Evolutionary conservation across 495 filamentous ascomycete species (phyloP), one percentile per base, ranked within the genome.

Genomic region (Sabuloglossum arenarium): DNA sequence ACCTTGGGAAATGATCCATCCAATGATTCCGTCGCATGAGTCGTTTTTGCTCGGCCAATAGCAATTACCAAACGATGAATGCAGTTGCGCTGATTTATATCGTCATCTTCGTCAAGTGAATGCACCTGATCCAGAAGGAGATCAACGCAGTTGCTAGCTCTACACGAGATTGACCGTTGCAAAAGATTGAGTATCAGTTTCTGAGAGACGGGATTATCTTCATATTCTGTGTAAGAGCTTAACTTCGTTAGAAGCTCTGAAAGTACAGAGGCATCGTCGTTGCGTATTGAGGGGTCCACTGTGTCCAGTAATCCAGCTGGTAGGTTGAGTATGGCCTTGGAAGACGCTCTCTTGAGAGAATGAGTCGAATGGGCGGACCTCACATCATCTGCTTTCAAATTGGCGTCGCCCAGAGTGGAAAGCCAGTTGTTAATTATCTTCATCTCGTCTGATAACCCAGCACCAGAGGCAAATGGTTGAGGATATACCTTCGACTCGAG

Each of bases 61-160:
- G 84, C 79, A 59, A 96, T 93, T 46, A 97, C 81, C 9, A 96
- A 72, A 16, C 91, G 80, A 64, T 98, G 91, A 24, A 98, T 78
- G 62, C 87, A 89, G 63, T 95, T 98, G 10, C 90, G 85, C 61
- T 82, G 81, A 66, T 96, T 94, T 60, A 97, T 85, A 67, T 96
- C 91, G 62, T 90, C 83, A 1, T 85, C 79, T 61, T 94, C 88
- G 50, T 93, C 80, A 1, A 97, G 72, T 2, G 75, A 77, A 6
- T 77, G 75, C 31, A 89, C 75, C 19, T 78, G 70, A 5, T 70
- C 70, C 6, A 98, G 66, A 0, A 96, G 74, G 42, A 73, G 71
- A n/a, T 74, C 68, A 57, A 94, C 81, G 60, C 79, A 89, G 16
- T 66, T 62, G 59, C 74, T 79, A 1, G 87, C 75, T 52, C 78